Evolutionary conservation across 2,329 filamentous ascomycete genomes (phyloP).

Genomic region (Ampelomyces quisqualis): DNA sequence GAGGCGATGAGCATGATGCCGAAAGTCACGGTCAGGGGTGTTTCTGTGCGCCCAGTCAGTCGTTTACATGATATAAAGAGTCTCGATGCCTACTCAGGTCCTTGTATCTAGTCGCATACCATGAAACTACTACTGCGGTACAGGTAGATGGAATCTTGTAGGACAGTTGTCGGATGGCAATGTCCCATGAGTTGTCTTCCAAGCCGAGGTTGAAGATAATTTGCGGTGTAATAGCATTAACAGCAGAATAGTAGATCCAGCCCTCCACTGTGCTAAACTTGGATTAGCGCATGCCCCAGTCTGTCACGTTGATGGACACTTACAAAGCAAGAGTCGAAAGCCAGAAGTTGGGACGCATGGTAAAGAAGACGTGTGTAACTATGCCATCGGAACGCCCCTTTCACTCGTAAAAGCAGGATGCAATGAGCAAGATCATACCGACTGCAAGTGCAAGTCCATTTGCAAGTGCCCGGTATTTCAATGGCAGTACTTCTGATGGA

Average conservation of each 20-base stretch:
- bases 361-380: slow-evolving; percentile 59
- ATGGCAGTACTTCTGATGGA: slow-evolving; percentile 57
- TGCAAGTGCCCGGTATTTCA: slow-evolving; percentile 59
- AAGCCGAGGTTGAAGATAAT: slow-evolving; percentile 36
- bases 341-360: slow-evolving; percentile 55
- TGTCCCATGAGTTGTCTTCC: slow-evolving; percentile 34
- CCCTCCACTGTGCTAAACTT: slow-evolving; percentile 56
- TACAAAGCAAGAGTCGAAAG: slow-evolving; percentile 59
- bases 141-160: slow-evolving; percentile 30
- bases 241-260: slow-evolving; percentile 55
- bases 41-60: slow-evolving; percentile 14
- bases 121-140: slow-evolving; percentile 25
- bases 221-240: slow-evolving; percentile 36
- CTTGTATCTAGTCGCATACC: slow-evolving; percentile 32
- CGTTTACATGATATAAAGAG: too few species aligned
- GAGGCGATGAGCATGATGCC: slow-evolving; percentile 30
- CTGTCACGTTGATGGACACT: background rate
- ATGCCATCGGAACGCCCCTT: slow-evolving; percentile 57
- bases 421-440: slow-evolving; percentile 26
- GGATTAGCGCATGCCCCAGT: slow-evolving; percentile 55
- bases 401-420: slow-evolving; percentile 49
- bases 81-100: slow-evolving; percentile 35
- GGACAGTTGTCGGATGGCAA: slow-evolving; percentile 31
- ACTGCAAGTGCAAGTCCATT: slow-evolving; percentile 51
- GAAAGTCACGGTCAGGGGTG: slow-evolving; percentile 31